Evolutionary conservation across 306 rosid genomes (phyloP).

Genomic region (Myrica gale): DNA sequence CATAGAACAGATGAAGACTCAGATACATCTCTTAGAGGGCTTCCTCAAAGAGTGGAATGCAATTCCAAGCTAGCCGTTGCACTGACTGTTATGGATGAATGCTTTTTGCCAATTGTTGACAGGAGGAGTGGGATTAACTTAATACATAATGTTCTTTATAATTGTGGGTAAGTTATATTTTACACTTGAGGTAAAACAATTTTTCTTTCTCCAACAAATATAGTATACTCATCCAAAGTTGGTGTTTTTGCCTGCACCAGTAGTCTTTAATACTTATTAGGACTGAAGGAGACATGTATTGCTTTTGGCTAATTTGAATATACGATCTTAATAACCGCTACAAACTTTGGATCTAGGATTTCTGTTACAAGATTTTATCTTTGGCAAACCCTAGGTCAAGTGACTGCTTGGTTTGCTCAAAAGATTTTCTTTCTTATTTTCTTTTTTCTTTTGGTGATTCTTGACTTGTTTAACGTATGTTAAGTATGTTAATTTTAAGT

Average conservation of each 20-base stretch:
- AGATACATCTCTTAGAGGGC: slow-evolving; percentile 59
- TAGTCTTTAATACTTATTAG: not conserved
- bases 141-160: slow-evolving; percentile 81
- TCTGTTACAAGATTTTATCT: slow-evolving; percentile 7
- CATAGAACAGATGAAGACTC: slow-evolving; percentile 74
- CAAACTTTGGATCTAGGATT: not conserved
- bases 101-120: slow-evolving; percentile 92
- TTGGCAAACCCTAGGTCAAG: slow-evolving; percentile 12
- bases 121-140: slow-evolving; percentile 91
- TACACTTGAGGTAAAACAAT: slow-evolving; percentile 1
- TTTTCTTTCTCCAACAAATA: slow-evolving; percentile 4
- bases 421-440: not conserved
- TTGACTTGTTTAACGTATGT: not conserved
- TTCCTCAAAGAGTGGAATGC: slow-evolving; percentile 72
- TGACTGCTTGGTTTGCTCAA: not conserved
- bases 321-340: not conserved
- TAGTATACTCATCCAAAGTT: not conserved
- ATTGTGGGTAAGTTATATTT: slow-evolving; percentile 69
- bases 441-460: not conserved
- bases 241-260: not conserved
- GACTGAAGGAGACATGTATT: not conserved
- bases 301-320: slow-evolving; percentile 3
- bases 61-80: slow-evolving; percentile 97
- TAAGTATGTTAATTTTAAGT: slow-evolving; percentile 5
- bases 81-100: slow-evolving; percentile 91